Evolutionary conservation across 78 protist species (phyloP), one percentile per base, ranked within the genome.

Genomic region (Cavenderia fasciculata): DNA sequence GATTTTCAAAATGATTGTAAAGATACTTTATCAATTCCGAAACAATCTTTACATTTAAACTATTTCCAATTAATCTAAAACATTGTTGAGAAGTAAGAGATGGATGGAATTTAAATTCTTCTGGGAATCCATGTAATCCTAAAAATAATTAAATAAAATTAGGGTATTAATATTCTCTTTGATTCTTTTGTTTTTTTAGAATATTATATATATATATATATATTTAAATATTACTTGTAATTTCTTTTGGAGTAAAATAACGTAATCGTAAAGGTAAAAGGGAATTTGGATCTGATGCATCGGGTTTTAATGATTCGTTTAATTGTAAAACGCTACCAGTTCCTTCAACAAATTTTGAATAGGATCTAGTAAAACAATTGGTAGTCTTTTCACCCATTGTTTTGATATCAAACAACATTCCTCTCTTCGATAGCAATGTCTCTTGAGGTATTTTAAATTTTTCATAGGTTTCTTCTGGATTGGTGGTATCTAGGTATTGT

Each of bases 311-410:
- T 6, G 6, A 27, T 18, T 25, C 40, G 36, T 82, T 84, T 38
- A 74, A 23, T 62, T 77, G 85, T 27, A 82, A 31, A 21, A 92
- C 59, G 41, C 90, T 76, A 3, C 95, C 95, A 4, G 95, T 85
- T 23, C 95, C 95, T 27, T 92, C 92, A 38, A 73, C 73, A 33
- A 74, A 85, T 27, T 85, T 75, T 11, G 78, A 56, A 70, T 92
- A 92, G 1, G 73, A 49, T 38, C 36, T 74, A 27, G 95, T 92
- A 33, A 74, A 75, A 34, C 95, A 92, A 27, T 62, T 62, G 54
- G 66, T 74, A 25, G 93, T 75, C n/a, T 61, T 66, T n/a, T 74
- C 46, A 11, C 21, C 33, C 11, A 27, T 46, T 18, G 11, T 27
- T 25, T 85, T 87, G 14, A 92, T 79, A 86, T 86, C 92, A 27